Evolutionary conservation across 345 rosid species (phyloP).

Genomic region (Hirschfeldia incana): DNA sequence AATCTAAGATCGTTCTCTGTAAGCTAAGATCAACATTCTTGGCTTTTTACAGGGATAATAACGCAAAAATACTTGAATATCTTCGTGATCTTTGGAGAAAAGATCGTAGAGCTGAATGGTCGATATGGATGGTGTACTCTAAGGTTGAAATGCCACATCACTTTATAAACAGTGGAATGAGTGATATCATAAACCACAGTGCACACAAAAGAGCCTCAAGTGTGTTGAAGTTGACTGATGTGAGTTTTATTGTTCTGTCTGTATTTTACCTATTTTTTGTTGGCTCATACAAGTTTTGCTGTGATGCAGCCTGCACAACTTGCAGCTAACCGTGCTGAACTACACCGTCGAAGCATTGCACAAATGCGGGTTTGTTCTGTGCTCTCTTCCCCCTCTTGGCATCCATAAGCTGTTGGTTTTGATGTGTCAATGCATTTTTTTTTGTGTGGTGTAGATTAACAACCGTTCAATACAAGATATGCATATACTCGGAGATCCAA

Average conservation of each 20-base stretch:
- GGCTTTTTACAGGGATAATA: constrained; percentile 58
- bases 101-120: constrained; percentile 95
- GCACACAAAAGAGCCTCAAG: constrained; percentile 61
- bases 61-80: constrained; percentile 58
- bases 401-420: constrained; percentile 1
- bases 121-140: constrained; percentile 95
- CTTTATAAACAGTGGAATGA: constrained; percentile 71
- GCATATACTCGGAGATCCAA: constrained; percentile 86
- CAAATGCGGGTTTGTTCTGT: constrained; percentile 80
- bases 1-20: not conserved
- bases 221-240: constrained; percentile 71
- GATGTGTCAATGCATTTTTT: not conserved
- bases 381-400: not conserved
- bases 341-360: constrained; percentile 90
- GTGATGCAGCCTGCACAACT: constrained; percentile 68
- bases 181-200: constrained; percentile 58
- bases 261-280: not conserved
- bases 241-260: constrained; percentile 40
- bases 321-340: constrained; percentile 90
- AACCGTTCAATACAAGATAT: constrained; percentile 84
- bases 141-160: constrained; percentile 96
- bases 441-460: constrained; percentile 68
- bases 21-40: constrained; percentile 11
- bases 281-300: constrained; percentile 26
- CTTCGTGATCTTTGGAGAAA: constrained; percentile 71